These are phyloP conservation scores for Stentor roeselii DNA, from an alignment of 73 alveolate species.

Conservation along the genomic window DNA sequence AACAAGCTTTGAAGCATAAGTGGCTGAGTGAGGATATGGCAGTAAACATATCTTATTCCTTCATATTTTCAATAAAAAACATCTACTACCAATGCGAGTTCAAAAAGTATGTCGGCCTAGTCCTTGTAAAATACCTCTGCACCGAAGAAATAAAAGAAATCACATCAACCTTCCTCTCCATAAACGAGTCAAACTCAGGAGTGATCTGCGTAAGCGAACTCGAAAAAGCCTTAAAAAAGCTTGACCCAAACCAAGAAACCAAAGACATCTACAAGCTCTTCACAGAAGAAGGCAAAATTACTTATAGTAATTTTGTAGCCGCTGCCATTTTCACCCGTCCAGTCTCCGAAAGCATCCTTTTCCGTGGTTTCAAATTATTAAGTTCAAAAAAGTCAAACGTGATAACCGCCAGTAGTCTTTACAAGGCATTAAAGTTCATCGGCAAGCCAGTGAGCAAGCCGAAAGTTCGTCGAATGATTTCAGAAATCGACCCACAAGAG, in stretches of 20 bases:
- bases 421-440: neutral
- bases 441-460: neutral
- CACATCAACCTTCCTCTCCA: neutral
- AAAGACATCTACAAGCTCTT: neutral
- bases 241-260: neutral
- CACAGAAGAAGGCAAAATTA: neutral
- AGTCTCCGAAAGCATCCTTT: conserved; percentile 1
- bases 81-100: neutral
- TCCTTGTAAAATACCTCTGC: neutral
- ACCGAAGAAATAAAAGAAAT: neutral
- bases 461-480: neutral
- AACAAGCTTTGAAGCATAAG: neutral
- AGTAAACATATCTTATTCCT: neutral
- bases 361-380: neutral
- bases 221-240: neutral
- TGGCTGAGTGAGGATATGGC: neutral
- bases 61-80: neutral
- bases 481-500: neutral
- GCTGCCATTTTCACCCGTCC: neutral
- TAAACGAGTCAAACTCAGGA: neutral
- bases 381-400: neutral
- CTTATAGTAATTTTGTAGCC: conserved; percentile 3
- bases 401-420: neutral
- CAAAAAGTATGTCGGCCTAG: neutral
- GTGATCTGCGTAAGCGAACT: neutral